Percentiles rank a stretch among this genome's conserved stretches.
These are phyloP conservation scores for Metschnikowia baotianmanensis DNA, from an alignment of 805 yeast genomes.

Conservation along the genomic window DNA sequence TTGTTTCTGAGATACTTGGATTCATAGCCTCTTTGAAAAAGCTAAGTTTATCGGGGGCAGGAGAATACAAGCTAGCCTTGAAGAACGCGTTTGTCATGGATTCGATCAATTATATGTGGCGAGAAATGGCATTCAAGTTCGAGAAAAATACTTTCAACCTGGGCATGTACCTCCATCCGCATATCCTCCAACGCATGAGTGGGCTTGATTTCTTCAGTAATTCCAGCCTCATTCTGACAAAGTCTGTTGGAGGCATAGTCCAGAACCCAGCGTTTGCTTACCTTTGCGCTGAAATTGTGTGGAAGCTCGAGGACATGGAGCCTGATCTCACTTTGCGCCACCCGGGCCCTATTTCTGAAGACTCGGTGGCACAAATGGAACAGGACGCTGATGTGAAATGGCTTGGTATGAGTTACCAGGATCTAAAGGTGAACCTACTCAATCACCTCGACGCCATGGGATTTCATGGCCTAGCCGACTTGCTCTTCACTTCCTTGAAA, in stretches of 20 bases:
- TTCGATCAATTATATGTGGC: constrained; percentile 53
- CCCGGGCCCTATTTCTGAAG: constrained; percentile 53
- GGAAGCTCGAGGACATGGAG: constrained; percentile 45
- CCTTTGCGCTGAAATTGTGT: constrained; percentile 41
- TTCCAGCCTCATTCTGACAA: constrained; percentile 27
- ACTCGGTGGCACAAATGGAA: constrained; percentile 33
- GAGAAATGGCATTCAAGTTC: constrained; percentile 49
- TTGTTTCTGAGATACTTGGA: constrained; percentile 46
- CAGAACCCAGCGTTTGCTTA: constrained; percentile 52
- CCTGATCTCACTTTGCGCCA: constrained; percentile 36
- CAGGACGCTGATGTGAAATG: constrained; percentile 31
- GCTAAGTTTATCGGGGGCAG: constrained; percentile 21
- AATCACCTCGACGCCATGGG: constrained; percentile 42
- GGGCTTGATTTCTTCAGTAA: constrained; percentile 30
- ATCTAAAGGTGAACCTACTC: constrained; percentile 44
- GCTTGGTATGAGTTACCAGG: constrained; percentile 43
- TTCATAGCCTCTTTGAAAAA: constrained; percentile 44
- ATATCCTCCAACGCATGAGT: constrained; percentile 30
- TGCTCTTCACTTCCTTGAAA: constrained; percentile 54
- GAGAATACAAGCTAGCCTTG: constrained; percentile 25
- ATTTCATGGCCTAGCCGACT: constrained; percentile 46
- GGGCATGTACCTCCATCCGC: constrained; percentile 38
- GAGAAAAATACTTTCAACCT: constrained; percentile 31
- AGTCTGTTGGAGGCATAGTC: constrained; percentile 42
- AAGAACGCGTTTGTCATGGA: constrained; percentile 57